phyloP scores from a whole-genome alignment of 1,284 basidiomycete species.

The Cryptococcus sp. region DNA sequence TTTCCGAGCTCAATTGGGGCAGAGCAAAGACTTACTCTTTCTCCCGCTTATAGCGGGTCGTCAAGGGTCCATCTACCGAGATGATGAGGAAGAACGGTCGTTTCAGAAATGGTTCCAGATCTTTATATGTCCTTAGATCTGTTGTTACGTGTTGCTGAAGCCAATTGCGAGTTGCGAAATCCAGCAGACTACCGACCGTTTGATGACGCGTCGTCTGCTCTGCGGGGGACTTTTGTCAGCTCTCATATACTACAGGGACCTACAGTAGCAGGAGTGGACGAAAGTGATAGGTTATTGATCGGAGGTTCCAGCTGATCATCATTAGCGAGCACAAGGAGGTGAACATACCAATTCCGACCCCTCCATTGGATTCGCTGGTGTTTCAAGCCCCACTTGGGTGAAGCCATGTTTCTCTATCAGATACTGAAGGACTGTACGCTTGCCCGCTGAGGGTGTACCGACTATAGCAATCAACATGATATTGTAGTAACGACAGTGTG shows the following conservation, averaged over 20 bases:
- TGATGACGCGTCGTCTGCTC: conserved; percentile 10
- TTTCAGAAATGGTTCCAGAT: conserved; percentile 70
- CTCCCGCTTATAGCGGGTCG: conserved; percentile 49
- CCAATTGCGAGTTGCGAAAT: conserved; percentile 81
- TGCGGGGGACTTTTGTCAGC: not conserved
- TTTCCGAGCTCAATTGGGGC: not conserved
- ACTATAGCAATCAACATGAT: conserved; percentile 78
- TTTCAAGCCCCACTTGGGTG: conserved; percentile 42
- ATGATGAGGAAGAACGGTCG: conserved; percentile 88
- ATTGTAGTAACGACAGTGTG: not conserved
- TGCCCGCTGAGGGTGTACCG: conserved; percentile 77
- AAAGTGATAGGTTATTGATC: not conserved
- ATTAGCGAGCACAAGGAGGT: not conserved
- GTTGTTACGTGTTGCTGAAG: conserved; percentile 71
- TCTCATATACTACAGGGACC: not conserved
- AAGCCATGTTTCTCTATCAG: conserved; percentile 56
- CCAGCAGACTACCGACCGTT: conserved; percentile 60
- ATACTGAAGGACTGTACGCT: conserved; percentile 69
- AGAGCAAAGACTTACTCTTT: conserved; percentile 12
- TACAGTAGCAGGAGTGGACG: not conserved
- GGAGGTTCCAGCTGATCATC: not conserved
- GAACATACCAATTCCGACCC: not conserved
- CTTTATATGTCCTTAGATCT: conserved; percentile 57
- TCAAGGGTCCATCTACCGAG: conserved; percentile 77
- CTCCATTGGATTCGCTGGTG: conserved; percentile 2